Percentiles rank a stretch among this genome's conserved stretches.
These are phyloP conservation scores for Hygrophorus russula DNA, from an alignment of 768 basidiomycete genomes.

Conservation along the genomic window DNA sequence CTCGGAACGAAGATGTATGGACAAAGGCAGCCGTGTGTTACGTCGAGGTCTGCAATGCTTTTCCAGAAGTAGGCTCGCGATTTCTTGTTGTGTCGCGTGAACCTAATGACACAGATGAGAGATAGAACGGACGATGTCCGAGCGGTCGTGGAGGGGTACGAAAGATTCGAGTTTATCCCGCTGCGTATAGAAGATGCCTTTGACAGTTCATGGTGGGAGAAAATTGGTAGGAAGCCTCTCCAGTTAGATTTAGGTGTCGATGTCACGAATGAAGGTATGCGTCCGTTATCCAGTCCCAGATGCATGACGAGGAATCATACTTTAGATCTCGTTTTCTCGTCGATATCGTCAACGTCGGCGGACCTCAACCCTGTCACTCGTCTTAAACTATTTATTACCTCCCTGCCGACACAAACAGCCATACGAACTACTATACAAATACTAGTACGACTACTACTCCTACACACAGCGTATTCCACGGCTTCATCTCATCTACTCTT, in stretches of 20 bases:
- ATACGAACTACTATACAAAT: constrained; percentile 44
- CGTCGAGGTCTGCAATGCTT: constrained; percentile 54
- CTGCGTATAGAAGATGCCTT: constrained; percentile 70
- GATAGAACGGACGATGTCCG: constrained; percentile 46
- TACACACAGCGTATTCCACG: constrained; percentile 49
- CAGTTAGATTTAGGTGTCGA: constrained; percentile 29
- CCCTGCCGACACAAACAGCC: constrained; percentile 69
- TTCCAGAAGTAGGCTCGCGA: constrained; percentile 39
- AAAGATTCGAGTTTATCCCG: constrained; percentile 44
- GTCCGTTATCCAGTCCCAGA: background rate
- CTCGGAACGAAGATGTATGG: constrained; percentile 54
- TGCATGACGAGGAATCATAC: background rate
- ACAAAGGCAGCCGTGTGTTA: constrained; percentile 51
- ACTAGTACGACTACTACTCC: constrained; percentile 55
- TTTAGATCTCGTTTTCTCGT: constrained; percentile 21
- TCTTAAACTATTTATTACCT: constrained; percentile 42
- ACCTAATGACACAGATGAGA: constrained; percentile 28
- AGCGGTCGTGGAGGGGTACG: constrained; percentile 33
- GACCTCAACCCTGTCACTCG: constrained; percentile 15
- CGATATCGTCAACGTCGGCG: constrained; percentile 10
- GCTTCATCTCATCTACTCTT: constrained; percentile 67
- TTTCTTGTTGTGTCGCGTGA: constrained; percentile 3
- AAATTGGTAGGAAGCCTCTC: constrained; percentile 22
- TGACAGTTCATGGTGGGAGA: constrained; percentile 54
- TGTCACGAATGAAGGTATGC: constrained; percentile 40